Evolutionary conservation across 768 basidiomycete genomes (phyloP).

Genomic region (Serendipita sp.): DNA sequence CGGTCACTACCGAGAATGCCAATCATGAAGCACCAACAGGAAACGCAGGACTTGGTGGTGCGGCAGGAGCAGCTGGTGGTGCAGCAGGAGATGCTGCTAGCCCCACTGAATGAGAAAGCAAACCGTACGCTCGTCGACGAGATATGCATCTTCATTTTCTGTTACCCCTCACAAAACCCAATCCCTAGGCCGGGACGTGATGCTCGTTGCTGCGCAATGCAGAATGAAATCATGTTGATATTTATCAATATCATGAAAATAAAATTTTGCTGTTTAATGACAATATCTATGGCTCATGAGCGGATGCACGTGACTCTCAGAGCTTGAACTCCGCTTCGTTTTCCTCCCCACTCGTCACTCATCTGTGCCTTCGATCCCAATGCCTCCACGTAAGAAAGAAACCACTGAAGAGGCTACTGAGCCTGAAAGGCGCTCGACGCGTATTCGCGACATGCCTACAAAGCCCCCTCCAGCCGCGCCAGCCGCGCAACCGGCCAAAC

Average conservation of each 20-base stretch:
- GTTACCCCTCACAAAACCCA: too few relatives aligned
- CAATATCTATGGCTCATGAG: background rate
- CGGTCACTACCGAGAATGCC: background rate
- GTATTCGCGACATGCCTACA: conserved; percentile 6
- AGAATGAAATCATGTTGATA: too few relatives aligned
- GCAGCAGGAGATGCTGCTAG: background rate
- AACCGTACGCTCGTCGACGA: too few relatives aligned
- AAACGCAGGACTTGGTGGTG: background rate
- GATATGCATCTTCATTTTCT: too few relatives aligned
- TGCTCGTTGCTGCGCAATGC: background rate
- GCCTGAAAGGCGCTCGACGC: conserved; percentile 8
- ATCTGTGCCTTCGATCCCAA: background rate
- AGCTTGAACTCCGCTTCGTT: background rate
- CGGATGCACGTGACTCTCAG: background rate
- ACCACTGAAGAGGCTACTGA: conserved; percentile 25
- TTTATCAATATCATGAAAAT: background rate
- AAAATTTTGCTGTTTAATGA: background rate
- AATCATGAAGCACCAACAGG: background rate
- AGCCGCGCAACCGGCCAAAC: background rate
- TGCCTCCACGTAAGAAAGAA: conserved; percentile 18
- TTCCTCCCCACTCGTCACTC: background rate
- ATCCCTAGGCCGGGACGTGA: background rate
- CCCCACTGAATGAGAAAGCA: background rate
- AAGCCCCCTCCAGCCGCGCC: conserved; percentile 4
- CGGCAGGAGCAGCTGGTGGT: background rate